Conservation (phyloP, 169 alveolate species). For the Besnoitia besnoiti region DNA sequence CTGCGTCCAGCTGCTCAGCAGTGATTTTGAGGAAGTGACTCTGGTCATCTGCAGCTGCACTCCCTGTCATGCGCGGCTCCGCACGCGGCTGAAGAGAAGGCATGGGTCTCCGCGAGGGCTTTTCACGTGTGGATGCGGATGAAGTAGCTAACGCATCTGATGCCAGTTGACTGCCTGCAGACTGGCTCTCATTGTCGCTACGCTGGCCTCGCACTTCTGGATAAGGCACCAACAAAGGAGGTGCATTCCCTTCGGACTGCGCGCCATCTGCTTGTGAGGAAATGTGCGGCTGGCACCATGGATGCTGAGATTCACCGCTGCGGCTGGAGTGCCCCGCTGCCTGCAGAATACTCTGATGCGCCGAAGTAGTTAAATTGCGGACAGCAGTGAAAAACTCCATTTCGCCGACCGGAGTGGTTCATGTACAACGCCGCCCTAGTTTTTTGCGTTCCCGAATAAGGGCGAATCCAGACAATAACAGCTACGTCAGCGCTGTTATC, state of each 20-base stretch:
- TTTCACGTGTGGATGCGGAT: not conserved
- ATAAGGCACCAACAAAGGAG: not conserved
- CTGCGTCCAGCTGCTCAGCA: not conserved
- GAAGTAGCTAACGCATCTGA: not conserved
- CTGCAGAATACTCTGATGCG: slow-evolving; percentile 15
- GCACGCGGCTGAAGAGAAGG: not conserved
- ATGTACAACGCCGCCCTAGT: too few species aligned
- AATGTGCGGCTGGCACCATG: not conserved
- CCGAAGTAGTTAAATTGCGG: slow-evolving; percentile 20
- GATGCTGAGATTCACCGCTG: not conserved
- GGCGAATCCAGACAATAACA: too few species aligned
- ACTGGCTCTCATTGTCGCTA: not conserved
- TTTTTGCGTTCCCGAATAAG: too few species aligned
- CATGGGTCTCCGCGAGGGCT: not conserved
- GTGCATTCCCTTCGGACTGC: not conserved
- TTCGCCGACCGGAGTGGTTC: not conserved
- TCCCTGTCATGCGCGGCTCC: not conserved
- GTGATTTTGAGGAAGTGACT: not conserved
- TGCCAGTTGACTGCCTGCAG: not conserved
- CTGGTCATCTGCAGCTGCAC: not conserved
- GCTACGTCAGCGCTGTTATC: too few species aligned
- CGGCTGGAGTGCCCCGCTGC: not conserved
- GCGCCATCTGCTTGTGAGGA: not conserved
- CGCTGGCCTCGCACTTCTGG: not conserved
- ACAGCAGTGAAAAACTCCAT: not conserved